Evolutionary conservation across 2,329 filamentous ascomycete genomes (phyloP).

Genomic region (Venturia asperata): DNA sequence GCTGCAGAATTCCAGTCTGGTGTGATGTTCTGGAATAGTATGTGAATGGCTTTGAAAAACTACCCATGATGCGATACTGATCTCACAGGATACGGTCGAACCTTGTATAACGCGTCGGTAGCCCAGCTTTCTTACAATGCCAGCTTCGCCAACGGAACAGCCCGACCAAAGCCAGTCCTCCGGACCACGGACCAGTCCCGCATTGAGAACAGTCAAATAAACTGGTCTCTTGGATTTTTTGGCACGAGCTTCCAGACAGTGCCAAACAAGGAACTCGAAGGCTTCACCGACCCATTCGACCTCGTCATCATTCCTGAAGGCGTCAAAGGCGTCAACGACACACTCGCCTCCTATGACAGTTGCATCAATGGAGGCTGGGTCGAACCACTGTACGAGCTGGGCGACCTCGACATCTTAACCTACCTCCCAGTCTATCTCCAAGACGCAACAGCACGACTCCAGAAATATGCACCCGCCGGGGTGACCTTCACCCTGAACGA

Average conservation of each 20-base stretch:
- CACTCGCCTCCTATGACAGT: constrained; percentile 45
- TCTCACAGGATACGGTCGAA: constrained; percentile 42
- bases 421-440: constrained; percentile 44
- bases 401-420: constrained; percentile 36
- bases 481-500: constrained; percentile 46
- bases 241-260: constrained; percentile 38
- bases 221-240: constrained; percentile 48
- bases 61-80: not conserved
- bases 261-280: constrained; percentile 34
- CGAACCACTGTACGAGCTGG: constrained; percentile 33
- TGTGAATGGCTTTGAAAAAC: constrained; percentile 31
- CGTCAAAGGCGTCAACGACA: constrained; percentile 44
- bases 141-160: constrained; percentile 40
- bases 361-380: constrained; percentile 31
- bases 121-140: constrained; percentile 45
- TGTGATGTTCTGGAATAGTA: constrained; percentile 46
- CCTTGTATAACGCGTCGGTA: constrained; percentile 43
- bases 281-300: constrained; percentile 39
- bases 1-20: constrained; percentile 45
- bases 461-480: constrained; percentile 40
- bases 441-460: constrained; percentile 40
- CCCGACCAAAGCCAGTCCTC: constrained; percentile 44
- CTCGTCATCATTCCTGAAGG: constrained; percentile 47
- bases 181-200: constrained; percentile 49
- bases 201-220: constrained; percentile 49